Conservation (phyloP, 108 stramenopile species). For the Cylindrotheca closterium region DNA sequence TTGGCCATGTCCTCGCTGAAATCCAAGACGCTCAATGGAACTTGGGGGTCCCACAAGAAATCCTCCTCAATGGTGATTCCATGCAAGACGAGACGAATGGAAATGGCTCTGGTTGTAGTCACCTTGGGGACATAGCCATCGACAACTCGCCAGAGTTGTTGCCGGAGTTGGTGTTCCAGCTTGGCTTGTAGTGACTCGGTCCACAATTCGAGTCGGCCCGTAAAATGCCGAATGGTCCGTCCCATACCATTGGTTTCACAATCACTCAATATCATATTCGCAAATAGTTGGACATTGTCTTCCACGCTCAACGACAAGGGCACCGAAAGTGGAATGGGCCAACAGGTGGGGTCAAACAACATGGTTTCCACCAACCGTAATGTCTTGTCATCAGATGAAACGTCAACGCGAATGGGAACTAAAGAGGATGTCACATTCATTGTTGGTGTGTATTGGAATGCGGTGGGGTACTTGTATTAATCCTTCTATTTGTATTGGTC, state of each 20-base stretch:
- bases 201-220: conserved; percentile 71
- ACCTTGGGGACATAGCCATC: conserved; percentile 3
- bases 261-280: conserved; percentile 63
- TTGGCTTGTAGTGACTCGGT: conserved; percentile 30
- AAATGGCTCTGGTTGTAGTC: conserved; percentile 23
- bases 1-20: conserved; percentile 51
- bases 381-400: conserved; percentile 21
- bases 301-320: conserved; percentile 44
- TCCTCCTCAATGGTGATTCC: conserved; percentile 50
- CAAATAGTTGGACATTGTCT: conserved; percentile 52
- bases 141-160: conserved; percentile 42
- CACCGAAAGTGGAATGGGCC: conserved; percentile 44
- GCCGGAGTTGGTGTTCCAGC: conserved; percentile 56
- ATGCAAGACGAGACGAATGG: conserved; percentile 38
- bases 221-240: conserved; percentile 60
- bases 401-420: conserved; percentile 37
- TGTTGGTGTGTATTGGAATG: too few species aligned
- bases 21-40: conserved; percentile 45
- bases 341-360: conserved; percentile 64
- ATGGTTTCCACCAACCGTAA: conserved; percentile 65
- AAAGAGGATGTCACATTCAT: conserved; percentile 4
- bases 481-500: too few species aligned
- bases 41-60: conserved; percentile 52
- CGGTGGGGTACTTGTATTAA: too few species aligned
- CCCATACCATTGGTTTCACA: conserved; percentile 73